These are phyloP conservation scores for Cladosporium sp. DNA, from an alignment of 2,329 filamentous ascomycete genomes.

Conservation along the genomic window DNA sequence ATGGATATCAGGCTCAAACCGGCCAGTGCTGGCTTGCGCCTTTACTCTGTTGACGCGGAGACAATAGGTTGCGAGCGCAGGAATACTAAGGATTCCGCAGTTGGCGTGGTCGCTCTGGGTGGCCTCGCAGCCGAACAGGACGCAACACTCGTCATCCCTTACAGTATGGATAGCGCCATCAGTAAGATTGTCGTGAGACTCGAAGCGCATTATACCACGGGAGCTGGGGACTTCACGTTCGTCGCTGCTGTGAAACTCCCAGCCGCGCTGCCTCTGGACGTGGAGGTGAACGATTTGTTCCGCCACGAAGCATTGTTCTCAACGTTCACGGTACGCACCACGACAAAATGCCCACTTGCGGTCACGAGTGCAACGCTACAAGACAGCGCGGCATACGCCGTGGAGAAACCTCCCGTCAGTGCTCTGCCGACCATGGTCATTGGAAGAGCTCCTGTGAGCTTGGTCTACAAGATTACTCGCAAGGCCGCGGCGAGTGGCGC, in stretches of 20 bases:
- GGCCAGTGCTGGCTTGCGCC: conserved; percentile 56
- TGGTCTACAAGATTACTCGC: conserved; percentile 73
- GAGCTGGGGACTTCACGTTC: conserved; percentile 38
- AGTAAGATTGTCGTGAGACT: conserved; percentile 63
- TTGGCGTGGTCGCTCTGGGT: conserved; percentile 18
- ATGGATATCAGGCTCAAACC: conserved; percentile 52
- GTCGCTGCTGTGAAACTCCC: conserved; percentile 60
- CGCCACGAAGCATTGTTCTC: conserved; percentile 79
- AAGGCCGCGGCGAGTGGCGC: conserved; percentile 35
- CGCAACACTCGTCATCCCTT: conserved; percentile 67
- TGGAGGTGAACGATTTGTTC: conserved; percentile 96
- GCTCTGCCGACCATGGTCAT: conserved; percentile 60
- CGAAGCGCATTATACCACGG: conserved; percentile 38
- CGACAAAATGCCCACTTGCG: conserved; percentile 68
- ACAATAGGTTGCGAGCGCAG: conserved; percentile 1
- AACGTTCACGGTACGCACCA: conserved; percentile 84
- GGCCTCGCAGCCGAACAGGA: conserved; percentile 34
- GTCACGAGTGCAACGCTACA: conserved; percentile 68
- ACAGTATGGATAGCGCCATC: conserved; percentile 69
- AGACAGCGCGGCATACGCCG: conserved; percentile 64
- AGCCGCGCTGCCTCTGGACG: conserved; percentile 77
- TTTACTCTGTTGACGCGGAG: conserved; percentile 50
- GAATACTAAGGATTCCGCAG: conserved; percentile 15
- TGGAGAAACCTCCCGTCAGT: conserved; percentile 47
- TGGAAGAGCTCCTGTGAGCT: conserved; percentile 72